A percentile compares a stretch with the other conserved stretches of the same genome.
phyloP scores from a whole-genome alignment of 108 stramenopile species.

The Skeletonema marinoi region DNA sequence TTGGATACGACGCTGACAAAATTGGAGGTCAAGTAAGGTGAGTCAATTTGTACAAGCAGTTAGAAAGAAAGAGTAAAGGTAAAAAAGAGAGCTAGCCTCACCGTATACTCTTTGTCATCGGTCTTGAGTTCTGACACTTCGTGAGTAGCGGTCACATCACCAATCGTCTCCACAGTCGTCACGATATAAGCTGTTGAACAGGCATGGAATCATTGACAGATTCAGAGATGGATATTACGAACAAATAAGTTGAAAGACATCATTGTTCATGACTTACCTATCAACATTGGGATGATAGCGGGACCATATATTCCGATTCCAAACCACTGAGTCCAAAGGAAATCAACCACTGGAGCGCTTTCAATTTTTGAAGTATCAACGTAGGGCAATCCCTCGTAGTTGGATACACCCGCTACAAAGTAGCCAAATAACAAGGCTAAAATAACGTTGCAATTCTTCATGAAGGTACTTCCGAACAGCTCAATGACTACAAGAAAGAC shows the following conservation, averaged over 20 bases:
- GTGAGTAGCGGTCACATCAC: slow-evolving; percentile 66
- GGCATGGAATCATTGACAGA: neutral
- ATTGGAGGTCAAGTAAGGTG: neutral
- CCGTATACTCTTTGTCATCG: slow-evolving; percentile 50
- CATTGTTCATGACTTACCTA: slow-evolving; percentile 11
- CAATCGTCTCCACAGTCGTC: slow-evolving; percentile 76
- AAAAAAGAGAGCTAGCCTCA: slow-evolving; percentile 2
- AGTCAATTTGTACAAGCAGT: neutral
- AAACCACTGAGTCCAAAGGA: slow-evolving; percentile 59
- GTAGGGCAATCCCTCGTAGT: slow-evolving; percentile 28
- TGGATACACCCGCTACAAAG: slow-evolving; percentile 35
- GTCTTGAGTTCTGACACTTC: slow-evolving; percentile 58
- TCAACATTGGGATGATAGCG: slow-evolving; percentile 47
- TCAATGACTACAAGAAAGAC: slow-evolving; percentile 57
- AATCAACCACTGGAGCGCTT: slow-evolving; percentile 30
- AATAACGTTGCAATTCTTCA: slow-evolving; percentile 71
- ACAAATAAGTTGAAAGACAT: neutral
- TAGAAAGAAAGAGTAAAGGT: neutral
- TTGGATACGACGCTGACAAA: slow-evolving; percentile 42
- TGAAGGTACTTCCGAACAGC: slow-evolving; percentile 61
- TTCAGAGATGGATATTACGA: neutral
- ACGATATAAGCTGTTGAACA: slow-evolving; percentile 50
- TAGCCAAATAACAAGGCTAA: slow-evolving; percentile 60
- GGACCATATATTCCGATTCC: slow-evolving; percentile 52
- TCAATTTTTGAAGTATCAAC: slow-evolving; percentile 31